Evolutionary conservation across 768 basidiomycete genomes (phyloP), one percentile per base, ranked within the genome.

Genomic region (Tylopilus sp.): DNA sequence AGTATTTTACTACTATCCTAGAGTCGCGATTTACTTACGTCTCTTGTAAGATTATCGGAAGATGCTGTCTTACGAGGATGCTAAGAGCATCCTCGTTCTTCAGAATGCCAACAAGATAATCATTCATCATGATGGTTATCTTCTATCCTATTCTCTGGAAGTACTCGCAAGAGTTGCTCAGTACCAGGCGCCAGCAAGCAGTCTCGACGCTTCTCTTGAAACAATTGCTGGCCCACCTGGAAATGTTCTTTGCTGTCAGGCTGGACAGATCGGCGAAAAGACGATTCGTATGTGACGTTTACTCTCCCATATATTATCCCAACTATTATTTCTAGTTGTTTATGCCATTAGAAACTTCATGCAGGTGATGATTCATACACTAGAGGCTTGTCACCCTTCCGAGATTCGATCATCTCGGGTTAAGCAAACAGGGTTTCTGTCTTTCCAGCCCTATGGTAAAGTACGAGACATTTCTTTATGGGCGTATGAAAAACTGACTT

Each of bases 61-160:
- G 59, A 79, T 85, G 15, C 65, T 92, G n/a, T 60, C 71, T 9
- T 71, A 74, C 51, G 61, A 72, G 8, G 78, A 76, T 44, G 75
- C 81, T 18, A 76, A 72, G 3, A 75, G 77, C 13, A 72, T 93
- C 31, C 73, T 80, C 7, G 81, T 81, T 0, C 66, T 91, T 17
- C 79, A 78, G 53, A 67, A 73, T 0, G 83, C 80, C 64, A 83
- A 87, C 64, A 85, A 81, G 58, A 76, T 93, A 49, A 65, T 92
- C 35, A 73, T 92, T 3, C 82, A 86, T 35, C 72, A 75, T 13
- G 83, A 87, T 46, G 69, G 67, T 10, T 73, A 75, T 1, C 68
- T 93, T 4, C 56, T 79, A 20, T 77, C 86, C 0, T 92, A 88
- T 61, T 84, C 87, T 1, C 73, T 91, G 9, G 86, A 89, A 51